Percentiles rank a stretch among this genome's conserved stretches.
Evolutionary conservation across 768 basidiomycete genomes (phyloP).

Genomic region (Sporobolomyces roseus): DNA sequence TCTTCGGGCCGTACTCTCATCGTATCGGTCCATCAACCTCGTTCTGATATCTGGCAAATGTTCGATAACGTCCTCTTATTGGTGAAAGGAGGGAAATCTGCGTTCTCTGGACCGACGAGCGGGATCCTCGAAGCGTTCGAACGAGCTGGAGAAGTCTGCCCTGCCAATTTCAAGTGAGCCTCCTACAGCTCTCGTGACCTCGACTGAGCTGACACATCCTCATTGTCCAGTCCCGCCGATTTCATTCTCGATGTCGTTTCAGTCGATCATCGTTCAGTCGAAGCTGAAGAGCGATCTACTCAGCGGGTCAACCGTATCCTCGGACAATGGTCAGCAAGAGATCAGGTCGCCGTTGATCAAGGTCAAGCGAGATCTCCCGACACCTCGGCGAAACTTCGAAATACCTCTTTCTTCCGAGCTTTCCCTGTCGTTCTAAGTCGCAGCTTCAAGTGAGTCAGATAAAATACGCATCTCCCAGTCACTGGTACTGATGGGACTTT

Average conservation of each 20-base stretch:
- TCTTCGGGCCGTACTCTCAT: constrained; percentile 42
- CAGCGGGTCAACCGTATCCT: constrained; percentile 25
- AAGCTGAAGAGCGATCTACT: constrained; percentile 1
- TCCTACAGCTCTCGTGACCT: not conserved
- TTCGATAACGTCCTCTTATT: constrained; percentile 50
- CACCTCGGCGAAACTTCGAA: constrained; percentile 8
- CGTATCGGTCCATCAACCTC: constrained; percentile 51
- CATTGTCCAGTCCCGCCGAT: constrained; percentile 38
- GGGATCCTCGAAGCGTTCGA: constrained; percentile 28
- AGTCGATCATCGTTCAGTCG: constrained; percentile 16
- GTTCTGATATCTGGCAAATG: constrained; percentile 49
- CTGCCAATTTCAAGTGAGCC: constrained; percentile 40
- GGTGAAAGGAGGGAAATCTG: constrained; percentile 45
- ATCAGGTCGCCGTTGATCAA: not conserved
- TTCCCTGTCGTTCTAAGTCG: constrained; percentile 41
- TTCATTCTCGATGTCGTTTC: constrained; percentile 43
- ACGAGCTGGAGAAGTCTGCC: constrained; percentile 16
- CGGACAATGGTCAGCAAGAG: constrained; percentile 16
- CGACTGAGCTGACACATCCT: not conserved
- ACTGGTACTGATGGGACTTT: too few species aligned
- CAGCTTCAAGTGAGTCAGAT: constrained; percentile 35
- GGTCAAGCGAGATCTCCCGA: not conserved
- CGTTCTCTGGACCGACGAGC: constrained; percentile 32
- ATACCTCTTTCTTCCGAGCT: constrained; percentile 27
- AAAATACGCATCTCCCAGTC: not conserved